Percentiles rank a stretch among this genome's conserved stretches.
Conservation (phyloP, 345 rosid species). For the Carallia brachiata region DNA sequence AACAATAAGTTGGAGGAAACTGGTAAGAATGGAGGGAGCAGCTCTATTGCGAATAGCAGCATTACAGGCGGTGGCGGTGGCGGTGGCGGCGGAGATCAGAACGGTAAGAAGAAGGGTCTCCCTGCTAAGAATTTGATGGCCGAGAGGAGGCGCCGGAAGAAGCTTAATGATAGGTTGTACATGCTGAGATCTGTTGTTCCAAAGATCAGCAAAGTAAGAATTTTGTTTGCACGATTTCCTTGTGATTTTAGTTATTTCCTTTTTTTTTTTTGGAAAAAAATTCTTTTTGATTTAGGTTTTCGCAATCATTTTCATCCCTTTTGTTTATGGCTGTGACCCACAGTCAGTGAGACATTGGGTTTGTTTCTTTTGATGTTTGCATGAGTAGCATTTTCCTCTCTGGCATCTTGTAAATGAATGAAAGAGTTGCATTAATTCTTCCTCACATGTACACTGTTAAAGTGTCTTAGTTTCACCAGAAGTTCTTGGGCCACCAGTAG, state of each 20-base stretch:
- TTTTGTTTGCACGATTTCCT: not conserved
- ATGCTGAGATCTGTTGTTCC: constrained; percentile 40
- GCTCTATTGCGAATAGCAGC: constrained; percentile 44
- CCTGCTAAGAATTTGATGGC: constrained; percentile 98
- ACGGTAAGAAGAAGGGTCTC: constrained; percentile 71
- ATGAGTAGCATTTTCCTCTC: not conserved
- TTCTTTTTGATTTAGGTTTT: too few species aligned
- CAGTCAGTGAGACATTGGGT: too few species aligned
- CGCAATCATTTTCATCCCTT: not conserved
- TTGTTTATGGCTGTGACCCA: not conserved
- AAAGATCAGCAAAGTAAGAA: constrained; percentile 28
- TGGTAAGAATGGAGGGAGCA: constrained; percentile 47
- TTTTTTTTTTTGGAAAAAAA: not conserved
- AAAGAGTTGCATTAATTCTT: not conserved
- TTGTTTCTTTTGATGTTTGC: too few species aligned
- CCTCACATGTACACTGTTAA: not conserved
- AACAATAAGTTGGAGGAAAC: constrained; percentile 41
- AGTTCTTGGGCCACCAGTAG: not conserved
- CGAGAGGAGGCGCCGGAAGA: constrained; percentile 93
- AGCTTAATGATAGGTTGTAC: constrained; percentile 95
- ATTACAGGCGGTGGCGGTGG: constrained; percentile 38
- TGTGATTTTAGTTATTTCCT: not conserved
- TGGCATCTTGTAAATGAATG: not conserved
- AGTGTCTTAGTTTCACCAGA: not conserved
- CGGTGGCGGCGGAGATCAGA: constrained; percentile 50